These are phyloP conservation scores for Ceratobasidium sp. DNA, from an alignment of 1,284 basidiomycete genomes.

Conservation along the genomic window DNA sequence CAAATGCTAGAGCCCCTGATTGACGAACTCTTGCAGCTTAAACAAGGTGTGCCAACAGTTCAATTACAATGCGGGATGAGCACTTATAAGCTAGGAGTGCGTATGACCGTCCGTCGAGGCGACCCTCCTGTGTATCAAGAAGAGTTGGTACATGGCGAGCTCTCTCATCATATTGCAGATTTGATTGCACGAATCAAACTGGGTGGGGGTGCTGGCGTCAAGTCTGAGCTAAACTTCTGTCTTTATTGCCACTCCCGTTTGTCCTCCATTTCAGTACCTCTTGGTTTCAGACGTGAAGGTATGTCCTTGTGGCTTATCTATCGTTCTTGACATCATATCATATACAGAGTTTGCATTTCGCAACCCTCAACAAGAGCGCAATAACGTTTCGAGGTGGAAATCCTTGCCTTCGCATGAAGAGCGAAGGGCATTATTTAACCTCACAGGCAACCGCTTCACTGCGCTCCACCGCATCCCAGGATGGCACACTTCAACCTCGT, in stretches of 20 bases:
- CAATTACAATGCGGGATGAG: too few relatives aligned
- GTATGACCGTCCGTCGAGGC: background rate
- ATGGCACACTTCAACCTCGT: slow-evolving; percentile 13
- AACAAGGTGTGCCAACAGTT: background rate
- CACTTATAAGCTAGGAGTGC: background rate
- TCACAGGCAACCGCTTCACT: slow-evolving; percentile 15
- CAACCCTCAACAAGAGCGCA: background rate
- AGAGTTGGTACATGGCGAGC: background rate
- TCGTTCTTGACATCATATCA: too few relatives aligned
- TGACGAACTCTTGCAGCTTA: slow-evolving; percentile 13
- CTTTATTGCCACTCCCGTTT: background rate
- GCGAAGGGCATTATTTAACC: background rate
- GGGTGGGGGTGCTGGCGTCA: slow-evolving; percentile 5
- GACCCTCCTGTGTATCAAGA: background rate
- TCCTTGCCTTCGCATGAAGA: background rate
- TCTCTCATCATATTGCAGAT: background rate
- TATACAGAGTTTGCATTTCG: background rate
- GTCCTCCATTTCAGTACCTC: background rate
- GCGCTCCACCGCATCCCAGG: slow-evolving; percentile 9
- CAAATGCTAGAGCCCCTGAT: slow-evolving; percentile 27
- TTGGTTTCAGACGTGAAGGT: background rate
- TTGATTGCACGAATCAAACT: slow-evolving; percentile 1
- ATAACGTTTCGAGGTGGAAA: background rate
- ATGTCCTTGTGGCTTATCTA: background rate
- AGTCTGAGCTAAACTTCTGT: background rate